Conservation (phyloP, 176 grass and related monocot species). For the Guadua angustifolia region DNA sequence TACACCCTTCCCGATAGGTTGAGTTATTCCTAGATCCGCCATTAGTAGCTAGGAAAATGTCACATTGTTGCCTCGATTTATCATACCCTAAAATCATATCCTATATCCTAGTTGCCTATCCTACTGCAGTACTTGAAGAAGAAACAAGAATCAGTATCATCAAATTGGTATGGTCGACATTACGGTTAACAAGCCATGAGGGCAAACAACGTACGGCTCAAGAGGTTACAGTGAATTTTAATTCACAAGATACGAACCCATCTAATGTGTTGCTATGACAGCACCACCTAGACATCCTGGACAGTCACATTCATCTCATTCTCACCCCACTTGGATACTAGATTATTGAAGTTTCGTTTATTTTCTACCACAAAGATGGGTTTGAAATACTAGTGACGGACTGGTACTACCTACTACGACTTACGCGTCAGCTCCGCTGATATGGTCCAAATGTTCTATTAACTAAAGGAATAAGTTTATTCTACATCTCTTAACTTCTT, state of each 20-base stretch:
- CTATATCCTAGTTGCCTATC: neutral
- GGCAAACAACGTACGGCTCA: neutral
- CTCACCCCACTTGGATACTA: too few relatives aligned
- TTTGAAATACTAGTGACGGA: constrained; percentile 14
- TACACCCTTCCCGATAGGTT: neutral
- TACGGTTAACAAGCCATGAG: neutral
- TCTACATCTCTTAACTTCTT: too few relatives aligned
- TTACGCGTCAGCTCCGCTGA: neutral
- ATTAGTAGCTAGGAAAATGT: too few relatives aligned
- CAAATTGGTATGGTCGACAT: too few relatives aligned
- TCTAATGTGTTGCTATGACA: too few relatives aligned
- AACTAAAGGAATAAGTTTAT: constrained; percentile 15
- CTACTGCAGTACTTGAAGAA: neutral
- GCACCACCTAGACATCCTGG: too few relatives aligned
- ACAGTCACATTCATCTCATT: too few relatives aligned
- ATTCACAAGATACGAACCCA: too few relatives aligned
- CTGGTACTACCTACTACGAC: neutral
- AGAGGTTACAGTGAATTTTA: neutral
- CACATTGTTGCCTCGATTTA: neutral
- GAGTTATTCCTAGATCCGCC: neutral
- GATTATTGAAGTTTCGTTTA: neutral
- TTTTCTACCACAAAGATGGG: neutral
- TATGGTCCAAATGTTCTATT: neutral
- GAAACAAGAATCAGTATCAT: neutral
- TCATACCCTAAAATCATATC: neutral